Evolutionary conservation across 192 early-diverging fungal species (phyloP), one percentile per base, ranked within the genome.

Genomic region (Rhizoclosmatium sp.): DNA sequence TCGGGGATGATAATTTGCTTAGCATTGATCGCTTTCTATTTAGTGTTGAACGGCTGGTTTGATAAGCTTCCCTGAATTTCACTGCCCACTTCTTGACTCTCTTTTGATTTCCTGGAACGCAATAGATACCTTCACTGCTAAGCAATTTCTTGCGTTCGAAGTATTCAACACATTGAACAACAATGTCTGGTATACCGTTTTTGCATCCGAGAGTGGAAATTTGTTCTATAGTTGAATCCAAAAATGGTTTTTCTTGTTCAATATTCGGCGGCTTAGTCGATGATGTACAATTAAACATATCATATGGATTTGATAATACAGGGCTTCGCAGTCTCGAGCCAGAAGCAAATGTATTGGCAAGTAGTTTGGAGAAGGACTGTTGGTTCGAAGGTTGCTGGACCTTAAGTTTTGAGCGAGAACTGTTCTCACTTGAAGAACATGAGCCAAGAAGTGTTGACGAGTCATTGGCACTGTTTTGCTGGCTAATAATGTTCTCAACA

Each of bases 121-220:
- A 72, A 64, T 85, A 85, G 5, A 85, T 45, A 2, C 81, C 83
- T 74, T 85, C 80, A 3, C 0, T 54, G 1, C n/a, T 12, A 16
- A 54, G 51, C 9, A 54, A 59, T 80, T 41, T 45, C 44, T 12
- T 82, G 39, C 16, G 54, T 45, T 71, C 51, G 12, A 71, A 23
- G 40, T 71, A 56, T 56, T 48, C 69, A 40, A 71, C 45, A 21
- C 78, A 80, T 19, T 62, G 68, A 16, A 80, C 21, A 49, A 80
- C 62, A 45, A 80, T 44, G 23, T 72, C 49, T 31, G 78, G 78
- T 31, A 80, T 71, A 3, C 78, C 78, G 59, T 73, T 65, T 42
- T 73, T 71, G 4, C 78, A 69, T 2, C 42, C 21, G 4, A 31
- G 4, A 19, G 56, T 2, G 1, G 69, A 69, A 10, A 70, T 23